These are phyloP conservation scores for Sporothrix sp. DNA, from an alignment of 2,329 filamentous ascomycete genomes.

Conservation along the genomic window DNA sequence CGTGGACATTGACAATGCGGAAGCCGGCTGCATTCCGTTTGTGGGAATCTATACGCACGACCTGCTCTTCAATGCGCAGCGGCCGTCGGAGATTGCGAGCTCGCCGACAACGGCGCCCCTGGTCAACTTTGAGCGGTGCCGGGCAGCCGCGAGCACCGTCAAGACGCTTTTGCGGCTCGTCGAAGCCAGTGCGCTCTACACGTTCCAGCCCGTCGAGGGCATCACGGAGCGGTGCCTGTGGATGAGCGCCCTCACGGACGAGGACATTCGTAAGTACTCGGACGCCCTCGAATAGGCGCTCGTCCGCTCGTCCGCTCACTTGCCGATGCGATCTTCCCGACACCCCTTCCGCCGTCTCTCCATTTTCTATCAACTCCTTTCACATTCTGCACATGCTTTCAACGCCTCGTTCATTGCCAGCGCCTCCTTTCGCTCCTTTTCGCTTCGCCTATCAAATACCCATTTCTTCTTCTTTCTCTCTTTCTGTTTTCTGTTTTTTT, in stretches of 20 bases:
- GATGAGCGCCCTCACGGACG: conserved; percentile 67
- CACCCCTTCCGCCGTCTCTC: too few species aligned
- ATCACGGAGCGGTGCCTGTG: conserved; percentile 75
- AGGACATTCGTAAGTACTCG: conserved; percentile 55
- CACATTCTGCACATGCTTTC: not conserved
- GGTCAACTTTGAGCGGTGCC: conserved; percentile 76
- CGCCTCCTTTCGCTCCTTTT: not conserved
- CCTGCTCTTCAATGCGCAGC: conserved; percentile 69
- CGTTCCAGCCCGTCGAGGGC: conserved; percentile 64
- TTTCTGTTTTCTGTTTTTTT: conserved; percentile 10
- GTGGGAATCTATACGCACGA: conserved; percentile 79
- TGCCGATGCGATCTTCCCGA: too few species aligned
- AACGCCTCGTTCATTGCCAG: not conserved
- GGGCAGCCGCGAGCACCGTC: conserved; percentile 64
- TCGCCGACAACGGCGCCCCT: conserved; percentile 57
- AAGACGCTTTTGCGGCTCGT: conserved; percentile 72
- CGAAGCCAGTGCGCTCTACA: conserved; percentile 66
- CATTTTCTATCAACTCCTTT: too few species aligned
- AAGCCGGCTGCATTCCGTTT: conserved; percentile 72
- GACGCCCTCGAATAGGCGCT: conserved; percentile 35
- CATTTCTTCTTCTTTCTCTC: not conserved
- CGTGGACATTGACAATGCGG: conserved; percentile 38
- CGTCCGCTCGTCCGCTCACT: too few species aligned
- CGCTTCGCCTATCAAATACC: too few species aligned
- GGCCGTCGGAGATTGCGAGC: conserved; percentile 63